These are phyloP conservation scores for Fusarium sp. DNA, from an alignment of 2,329 filamentous ascomycete species.

Conservation along the genomic window DNA sequence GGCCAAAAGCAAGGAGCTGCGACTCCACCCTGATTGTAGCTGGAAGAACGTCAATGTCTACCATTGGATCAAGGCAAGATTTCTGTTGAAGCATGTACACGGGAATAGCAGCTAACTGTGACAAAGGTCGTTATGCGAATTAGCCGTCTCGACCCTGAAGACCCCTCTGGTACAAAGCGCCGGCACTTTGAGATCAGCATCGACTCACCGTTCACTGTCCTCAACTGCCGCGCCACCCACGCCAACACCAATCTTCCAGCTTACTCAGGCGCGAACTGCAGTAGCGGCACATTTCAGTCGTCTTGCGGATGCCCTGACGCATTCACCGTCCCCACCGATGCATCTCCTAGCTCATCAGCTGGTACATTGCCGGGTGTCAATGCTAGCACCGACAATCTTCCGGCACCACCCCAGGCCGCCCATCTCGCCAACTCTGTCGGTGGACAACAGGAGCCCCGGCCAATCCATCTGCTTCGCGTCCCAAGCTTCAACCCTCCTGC, in stretches of 20 bases:
- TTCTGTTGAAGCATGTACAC: not conserved
- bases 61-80: constrained; percentile 91
- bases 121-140: constrained; percentile 88
- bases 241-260: constrained; percentile 87
- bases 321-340: constrained; percentile 63
- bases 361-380: constrained; percentile 57
- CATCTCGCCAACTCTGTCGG: constrained; percentile 52
- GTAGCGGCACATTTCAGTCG: constrained; percentile 56
- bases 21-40: constrained; percentile 88
- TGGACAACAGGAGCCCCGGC: constrained; percentile 61
- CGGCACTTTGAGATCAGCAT: constrained; percentile 96
- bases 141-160: constrained; percentile 81
- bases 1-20: constrained; percentile 72
- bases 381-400: constrained; percentile 49
- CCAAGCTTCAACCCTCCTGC: constrained; percentile 90
- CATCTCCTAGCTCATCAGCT: constrained; percentile 72
- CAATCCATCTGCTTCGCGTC: constrained; percentile 83
- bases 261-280: constrained; percentile 67
- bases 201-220: constrained; percentile 91
- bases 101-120: not conserved
- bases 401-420: constrained; percentile 64
- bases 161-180: constrained; percentile 75
- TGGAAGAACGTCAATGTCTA: constrained; percentile 94
- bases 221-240: constrained; percentile 92
- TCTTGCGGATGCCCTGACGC: constrained; percentile 65